Evolutionary conservation across 208 protist species (phyloP).

Genomic region (Leishmania braziliensis): DNA sequence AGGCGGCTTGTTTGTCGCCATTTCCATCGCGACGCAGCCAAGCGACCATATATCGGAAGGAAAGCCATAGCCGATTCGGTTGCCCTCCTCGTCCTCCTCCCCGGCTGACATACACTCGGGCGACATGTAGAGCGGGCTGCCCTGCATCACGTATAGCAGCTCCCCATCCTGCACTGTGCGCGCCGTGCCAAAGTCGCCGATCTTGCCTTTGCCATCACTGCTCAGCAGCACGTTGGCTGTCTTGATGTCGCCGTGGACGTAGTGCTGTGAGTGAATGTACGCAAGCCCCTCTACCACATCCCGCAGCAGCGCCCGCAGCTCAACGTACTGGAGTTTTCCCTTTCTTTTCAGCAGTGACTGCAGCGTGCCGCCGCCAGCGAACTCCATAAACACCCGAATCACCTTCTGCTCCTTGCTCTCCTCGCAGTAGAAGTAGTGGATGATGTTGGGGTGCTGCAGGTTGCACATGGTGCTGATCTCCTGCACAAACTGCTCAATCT

Average conservation of each 20-base stretch:
- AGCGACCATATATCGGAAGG: conserved; percentile 89
- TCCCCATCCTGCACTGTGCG: conserved; percentile 59
- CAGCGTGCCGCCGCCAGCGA: conserved; percentile 81
- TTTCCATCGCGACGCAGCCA: conserved; percentile 87
- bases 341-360: conserved; percentile 61
- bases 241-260: conserved; percentile 94
- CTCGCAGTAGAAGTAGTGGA: conserved; percentile 94
- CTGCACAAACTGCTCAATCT: conserved; percentile 80
- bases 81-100: conserved; percentile 73
- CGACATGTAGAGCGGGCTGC: conserved; percentile 90
- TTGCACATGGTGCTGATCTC: conserved; percentile 91
- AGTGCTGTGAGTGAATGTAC: conserved; percentile 91
- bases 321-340: conserved; percentile 63
- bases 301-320: conserved; percentile 66
- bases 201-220: conserved; percentile 77
- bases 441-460: conserved; percentile 93
- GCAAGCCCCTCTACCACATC: conserved; percentile 86
- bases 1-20: conserved; percentile 85
- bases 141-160: conserved; percentile 85
- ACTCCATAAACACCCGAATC: conserved; percentile 93
- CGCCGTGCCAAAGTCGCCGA: conserved; percentile 93
- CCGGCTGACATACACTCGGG: conserved; percentile 88
- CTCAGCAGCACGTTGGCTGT: conserved; percentile 91
- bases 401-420: conserved; percentile 61
- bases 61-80: conserved; percentile 77